Evolutionary conservation across 345 rosid genomes (phyloP), one percentile per base, ranked within the genome.

Genomic region (Boechera divaricarpa): DNA sequence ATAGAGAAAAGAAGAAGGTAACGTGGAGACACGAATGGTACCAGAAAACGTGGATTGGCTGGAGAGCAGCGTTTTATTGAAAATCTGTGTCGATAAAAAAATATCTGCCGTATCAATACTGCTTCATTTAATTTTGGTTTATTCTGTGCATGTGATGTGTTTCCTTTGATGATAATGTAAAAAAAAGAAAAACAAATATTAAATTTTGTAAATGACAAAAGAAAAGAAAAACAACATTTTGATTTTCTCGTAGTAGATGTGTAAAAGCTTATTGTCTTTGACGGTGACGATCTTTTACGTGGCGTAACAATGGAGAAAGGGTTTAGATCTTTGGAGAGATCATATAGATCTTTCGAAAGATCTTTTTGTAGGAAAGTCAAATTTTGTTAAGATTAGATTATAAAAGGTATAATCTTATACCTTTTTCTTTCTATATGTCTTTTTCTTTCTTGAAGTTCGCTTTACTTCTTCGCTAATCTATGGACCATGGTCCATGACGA

Each of bases 11-110:
- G 24, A 33, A 21, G 4, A 51, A 28, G n/a, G n/a, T 1, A 56
- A 41, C 55, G 36, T 57, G 77, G 77, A 66, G 72, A 77, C 77
- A 71, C 55, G 62, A 64, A 72, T 28, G 66, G 66, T 77, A 71
- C 33, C 57, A 58, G n/a, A 51, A 66, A 78, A 72, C 81, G 73
- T 78, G 81, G 73, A 65, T 31, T 64, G 77, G 72, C 66, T 57
- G 76, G 76, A 45, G 60, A 29, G 31, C 31, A 56, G 39, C 38
- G n/a, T 62, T 60, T 61, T 32, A 41, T 24, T 51, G 6, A 32
- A 32, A 31, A 13, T n/a, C 15, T 56, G 10, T 49, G 32, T 13
- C 21, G n/a, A 63, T n/a, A 0, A 39, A 39, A n/a, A 1, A 58
- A 61, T 26, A 77, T 70, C 67, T 70, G 32, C 42, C 48, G 12